Evolutionary conservation across 306 rosid species (phyloP).

Genomic region (Echinosophora koreensis): DNA sequence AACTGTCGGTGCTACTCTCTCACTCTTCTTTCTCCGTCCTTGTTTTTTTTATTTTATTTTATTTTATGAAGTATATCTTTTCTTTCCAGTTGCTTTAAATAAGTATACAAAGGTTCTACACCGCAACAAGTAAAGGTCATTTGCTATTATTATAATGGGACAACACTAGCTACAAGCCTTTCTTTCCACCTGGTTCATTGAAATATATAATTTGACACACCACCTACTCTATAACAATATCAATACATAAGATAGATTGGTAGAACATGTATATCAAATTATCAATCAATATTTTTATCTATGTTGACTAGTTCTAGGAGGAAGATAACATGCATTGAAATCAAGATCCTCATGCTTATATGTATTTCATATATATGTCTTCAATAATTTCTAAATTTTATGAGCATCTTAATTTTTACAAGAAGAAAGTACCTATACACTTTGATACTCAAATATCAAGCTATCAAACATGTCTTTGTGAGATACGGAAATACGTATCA

Average conservation of each 20-base stretch:
- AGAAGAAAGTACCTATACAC: neutral
- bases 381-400: neutral
- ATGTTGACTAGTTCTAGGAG: slow-evolving; percentile 33
- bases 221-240: slow-evolving; percentile 40
- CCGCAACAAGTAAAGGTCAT: slow-evolving; percentile 49
- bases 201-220: slow-evolving; percentile 45
- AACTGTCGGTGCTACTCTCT: slow-evolving; percentile 50
- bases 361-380: neutral
- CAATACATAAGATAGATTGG: slow-evolving; percentile 34
- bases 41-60: neutral
- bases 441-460: neutral
- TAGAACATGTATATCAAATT: slow-evolving; percentile 38
- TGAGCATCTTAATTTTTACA: neutral
- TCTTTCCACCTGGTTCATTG: slow-evolving; percentile 33
- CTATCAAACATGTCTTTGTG: slow-evolving; percentile 1
- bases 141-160: slow-evolving; percentile 40
- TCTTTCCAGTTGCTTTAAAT: slow-evolving; percentile 40
- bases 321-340: slow-evolving; percentile 38
- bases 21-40: neutral
- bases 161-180: slow-evolving; percentile 47
- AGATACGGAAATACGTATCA: slow-evolving; percentile 26
- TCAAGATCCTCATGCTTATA: slow-evolving; percentile 31
- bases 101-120: slow-evolving; percentile 44
- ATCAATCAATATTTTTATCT: slow-evolving; percentile 36
- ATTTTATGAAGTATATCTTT: slow-evolving; percentile 20